These are phyloP conservation scores for Rhodotorula kratochvilovae DNA, from an alignment of 768 basidiomycete species.

Conservation along the genomic window DNA sequence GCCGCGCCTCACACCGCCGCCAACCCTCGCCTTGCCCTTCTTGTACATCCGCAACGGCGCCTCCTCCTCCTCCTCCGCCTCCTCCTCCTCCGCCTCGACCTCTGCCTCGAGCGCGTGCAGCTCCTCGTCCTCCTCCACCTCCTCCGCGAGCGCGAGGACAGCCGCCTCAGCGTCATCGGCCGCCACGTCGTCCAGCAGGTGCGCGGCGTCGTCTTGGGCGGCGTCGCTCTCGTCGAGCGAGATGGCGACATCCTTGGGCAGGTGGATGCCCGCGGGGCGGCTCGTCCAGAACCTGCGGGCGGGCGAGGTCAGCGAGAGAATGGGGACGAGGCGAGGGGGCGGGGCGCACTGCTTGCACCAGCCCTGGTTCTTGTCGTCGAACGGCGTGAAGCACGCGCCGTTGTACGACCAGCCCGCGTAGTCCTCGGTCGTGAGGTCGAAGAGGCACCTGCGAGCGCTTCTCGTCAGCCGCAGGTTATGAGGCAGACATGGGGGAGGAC, in stretches of 20 bases:
- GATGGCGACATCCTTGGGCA: conserved; percentile 6
- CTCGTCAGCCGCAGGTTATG: neutral
- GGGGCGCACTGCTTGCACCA: conserved; percentile 29
- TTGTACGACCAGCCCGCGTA: conserved; percentile 31
- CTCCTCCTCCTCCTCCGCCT: no score
- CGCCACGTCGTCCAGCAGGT: no score
- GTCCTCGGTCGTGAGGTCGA: conserved; percentile 14
- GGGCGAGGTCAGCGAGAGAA: neutral
- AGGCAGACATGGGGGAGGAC: neutral
- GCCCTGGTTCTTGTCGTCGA: conserved; percentile 7
- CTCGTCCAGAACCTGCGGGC: conserved; percentile 16
- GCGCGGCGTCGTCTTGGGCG: no score
- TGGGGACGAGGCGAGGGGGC: neutral
- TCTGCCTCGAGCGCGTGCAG: no score
- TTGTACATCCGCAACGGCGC: no score
- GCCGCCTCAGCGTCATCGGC: no score
- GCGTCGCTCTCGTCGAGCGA: no score
- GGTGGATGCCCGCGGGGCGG: conserved; percentile 18
- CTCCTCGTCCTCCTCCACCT: no score
- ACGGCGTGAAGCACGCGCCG: conserved; percentile 24
- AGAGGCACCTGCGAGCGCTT: conserved; percentile 13
- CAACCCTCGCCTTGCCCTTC: no score
- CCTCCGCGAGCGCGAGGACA: no score
- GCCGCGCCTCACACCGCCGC: no score
- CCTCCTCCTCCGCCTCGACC: no score